phyloP scores from a whole-genome alignment of 2,329 filamentous ascomycete genomes.

The Thelonectria olida region DNA sequence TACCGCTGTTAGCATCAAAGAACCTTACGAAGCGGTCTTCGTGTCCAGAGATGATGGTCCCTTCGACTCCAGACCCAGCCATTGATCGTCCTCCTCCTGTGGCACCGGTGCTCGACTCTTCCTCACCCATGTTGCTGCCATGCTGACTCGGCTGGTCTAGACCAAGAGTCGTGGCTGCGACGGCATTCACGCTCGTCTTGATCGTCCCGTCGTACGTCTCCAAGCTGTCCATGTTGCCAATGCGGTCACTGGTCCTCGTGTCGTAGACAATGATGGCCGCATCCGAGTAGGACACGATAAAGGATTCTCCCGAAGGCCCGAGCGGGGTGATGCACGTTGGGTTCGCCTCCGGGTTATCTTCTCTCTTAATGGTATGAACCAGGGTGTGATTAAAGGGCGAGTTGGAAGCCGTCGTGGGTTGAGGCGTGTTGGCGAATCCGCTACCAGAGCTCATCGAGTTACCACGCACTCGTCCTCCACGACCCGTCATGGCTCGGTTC shows the following conservation, averaged over 20 bases:
- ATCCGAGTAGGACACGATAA: slow-evolving; percentile 93
- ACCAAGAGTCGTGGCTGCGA: slow-evolving; percentile 86
- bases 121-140: slow-evolving; percentile 70
- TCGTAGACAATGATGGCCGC: slow-evolving; percentile 92
- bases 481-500: slow-evolving; percentile 63
- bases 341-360: slow-evolving; percentile 72
- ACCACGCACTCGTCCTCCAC: slow-evolving; percentile 80
- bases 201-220: slow-evolving; percentile 91
- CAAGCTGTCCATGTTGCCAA: slow-evolving; percentile 90
- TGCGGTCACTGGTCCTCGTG: slow-evolving; percentile 88
- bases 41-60: slow-evolving; percentile 94
- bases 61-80: slow-evolving; percentile 84
- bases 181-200: slow-evolving; percentile 85
- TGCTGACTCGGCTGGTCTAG: slow-evolving; percentile 74
- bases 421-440: slow-evolving; percentile 88
- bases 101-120: slow-evolving; percentile 79
- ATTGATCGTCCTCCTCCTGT: slow-evolving; percentile 73
- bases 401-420: slow-evolving; percentile 84
- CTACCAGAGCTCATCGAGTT: slow-evolving; percentile 96
- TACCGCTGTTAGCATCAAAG: slow-evolving; percentile 99
- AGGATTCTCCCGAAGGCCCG: slow-evolving; percentile 83
- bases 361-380: slow-evolving; percentile 83
- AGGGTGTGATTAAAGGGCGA: slow-evolving; percentile 90
- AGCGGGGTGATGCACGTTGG: slow-evolving; percentile 94
- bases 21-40: slow-evolving; percentile 96